Percentiles rank a stretch among this genome's conserved stretches.
phyloP scores from a whole-genome alignment of 345 rosid species.

The Leavenworthia alabamica region DNA sequence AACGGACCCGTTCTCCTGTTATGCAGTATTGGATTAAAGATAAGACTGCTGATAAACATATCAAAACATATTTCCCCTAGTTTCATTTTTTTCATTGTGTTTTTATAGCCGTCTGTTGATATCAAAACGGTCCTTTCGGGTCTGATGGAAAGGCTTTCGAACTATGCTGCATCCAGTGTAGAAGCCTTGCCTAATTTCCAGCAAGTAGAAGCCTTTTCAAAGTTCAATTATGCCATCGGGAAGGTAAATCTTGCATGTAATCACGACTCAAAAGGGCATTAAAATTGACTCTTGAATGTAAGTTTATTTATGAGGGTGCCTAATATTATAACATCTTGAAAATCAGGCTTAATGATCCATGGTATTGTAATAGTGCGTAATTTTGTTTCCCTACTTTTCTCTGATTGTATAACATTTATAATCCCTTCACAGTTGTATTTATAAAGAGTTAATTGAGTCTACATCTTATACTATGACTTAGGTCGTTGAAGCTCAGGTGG shows the following conservation, averaged over 20 bases:
- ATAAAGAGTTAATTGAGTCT: slow-evolving; percentile 9
- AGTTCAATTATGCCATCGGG: slow-evolving; percentile 88
- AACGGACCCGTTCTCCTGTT: not conserved
- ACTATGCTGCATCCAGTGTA: slow-evolving; percentile 84
- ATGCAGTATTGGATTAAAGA: not conserved
- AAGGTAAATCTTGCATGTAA: slow-evolving; percentile 47
- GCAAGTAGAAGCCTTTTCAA: slow-evolving; percentile 97
- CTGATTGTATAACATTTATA: not conserved
- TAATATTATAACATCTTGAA: not conserved
- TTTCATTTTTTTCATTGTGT: slow-evolving; percentile 13
- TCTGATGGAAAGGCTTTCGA: slow-evolving; percentile 96
- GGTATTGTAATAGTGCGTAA: not conserved
- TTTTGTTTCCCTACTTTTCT: not conserved
- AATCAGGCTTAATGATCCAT: not conserved
- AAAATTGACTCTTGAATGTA: not conserved
- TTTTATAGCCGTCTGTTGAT: slow-evolving; percentile 86
- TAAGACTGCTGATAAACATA: not conserved
- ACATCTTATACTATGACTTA: slow-evolving; percentile 33
- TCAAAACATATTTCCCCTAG: slow-evolving; percentile 17
- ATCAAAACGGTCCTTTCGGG: slow-evolving; percentile 89
- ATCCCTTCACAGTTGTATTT: not conserved
- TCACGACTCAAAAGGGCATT: not conserved
- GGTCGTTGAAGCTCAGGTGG: slow-evolving; percentile 93
- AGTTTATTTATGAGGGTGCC: slow-evolving; percentile 8
- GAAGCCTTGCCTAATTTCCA: slow-evolving; percentile 92